Conservation (phyloP, 2,329 filamentous ascomycete species). For the Fusarium buxicola region DNA sequence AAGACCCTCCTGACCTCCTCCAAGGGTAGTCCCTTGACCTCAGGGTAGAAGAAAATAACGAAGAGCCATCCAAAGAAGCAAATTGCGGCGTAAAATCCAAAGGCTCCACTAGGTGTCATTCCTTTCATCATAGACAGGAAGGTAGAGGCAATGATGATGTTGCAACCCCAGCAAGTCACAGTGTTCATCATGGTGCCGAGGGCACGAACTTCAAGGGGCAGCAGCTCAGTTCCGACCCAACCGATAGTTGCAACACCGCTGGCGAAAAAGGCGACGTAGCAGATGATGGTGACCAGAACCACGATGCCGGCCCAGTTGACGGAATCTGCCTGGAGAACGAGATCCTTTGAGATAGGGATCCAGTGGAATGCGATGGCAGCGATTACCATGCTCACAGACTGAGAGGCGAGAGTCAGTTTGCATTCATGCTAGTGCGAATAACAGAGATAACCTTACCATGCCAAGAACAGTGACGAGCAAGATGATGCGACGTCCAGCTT, state of each 20-base stretch:
- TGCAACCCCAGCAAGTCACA: slow-evolving; percentile 57
- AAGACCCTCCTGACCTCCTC: slow-evolving; percentile 66
- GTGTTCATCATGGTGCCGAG: slow-evolving; percentile 61
- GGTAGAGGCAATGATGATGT: slow-evolving; percentile 61
- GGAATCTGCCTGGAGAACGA: slow-evolving; percentile 49
- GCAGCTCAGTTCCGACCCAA: slow-evolving; percentile 60
- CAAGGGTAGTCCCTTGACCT: slow-evolving; percentile 60
- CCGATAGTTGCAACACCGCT: slow-evolving; percentile 58
- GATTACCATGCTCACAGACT: slow-evolving; percentile 55
- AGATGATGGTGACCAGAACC: slow-evolving; percentile 51
- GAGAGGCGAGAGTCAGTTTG: slow-evolving; percentile 41
- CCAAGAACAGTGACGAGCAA: slow-evolving; percentile 53
- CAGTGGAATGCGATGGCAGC: slow-evolving; percentile 57
- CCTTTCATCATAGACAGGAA: slow-evolving; percentile 60
- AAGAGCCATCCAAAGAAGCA: slow-evolving; percentile 56
- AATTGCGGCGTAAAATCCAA: slow-evolving; percentile 62
- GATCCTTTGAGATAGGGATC: slow-evolving; percentile 55
- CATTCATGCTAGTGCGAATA: slow-evolving; percentile 48
- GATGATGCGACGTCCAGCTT: slow-evolving; percentile 56
- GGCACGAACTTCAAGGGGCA: slow-evolving; percentile 59
- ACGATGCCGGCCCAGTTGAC: slow-evolving; percentile 54
- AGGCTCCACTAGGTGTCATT: slow-evolving; percentile 60
- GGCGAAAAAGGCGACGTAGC: slow-evolving; percentile 51
- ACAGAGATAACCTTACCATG: slow-evolving; percentile 50
- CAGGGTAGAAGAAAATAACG: slow-evolving; percentile 62